Evolutionary conservation across 352 stramenopile genomes (phyloP), one percentile per base, ranked within the genome.

Genomic region (Globisporangium cederbergense): DNA sequence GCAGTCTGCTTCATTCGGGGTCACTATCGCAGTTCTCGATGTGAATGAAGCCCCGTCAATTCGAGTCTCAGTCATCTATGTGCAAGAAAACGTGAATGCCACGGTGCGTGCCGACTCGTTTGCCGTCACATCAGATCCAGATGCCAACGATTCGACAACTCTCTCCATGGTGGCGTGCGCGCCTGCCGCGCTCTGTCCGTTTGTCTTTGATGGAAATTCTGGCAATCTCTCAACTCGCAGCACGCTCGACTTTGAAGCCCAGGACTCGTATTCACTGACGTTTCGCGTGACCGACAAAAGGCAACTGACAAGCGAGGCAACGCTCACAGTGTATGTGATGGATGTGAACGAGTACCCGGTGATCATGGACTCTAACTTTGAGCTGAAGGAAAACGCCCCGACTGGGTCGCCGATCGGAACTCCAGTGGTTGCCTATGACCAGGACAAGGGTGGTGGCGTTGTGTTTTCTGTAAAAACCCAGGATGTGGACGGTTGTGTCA

Each of bases 311-410:
- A 58, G 52, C 2, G 60, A 77, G 3, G 63, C 56, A 0, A 78
- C 71, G 55, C 32, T 86, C 45, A 70, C 57, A 11, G 49, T 89
- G 53, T 74, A 72, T 16, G 64, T 89, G 10, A 38, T 75, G 0
- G 74, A 89, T 55, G 71, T 79, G 10, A 89, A 89, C 40, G 79
- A 87, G 22, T 42, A 67, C 22, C 79, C 79, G 2, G 34, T 80
- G 6, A 76, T 86, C 32, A 16, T 65, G 11, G 66, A 70, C 46
- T 28, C 38, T 7, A 40, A 36, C 9, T 64, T 81, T 32, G 22
- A 62, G 14, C 14, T 83, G 20, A 58, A 47, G 18, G 77, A 86
- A 62, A 86, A 86, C 47, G 25, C 46, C 3, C 58, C 46, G 10
- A 25, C 32, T 40, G 58, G 58, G 4, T 62, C 64, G 1, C 60